Evolutionary conservation across 352 stramenopile genomes (phyloP).

Genomic region (Phytophthora ramorum): DNA sequence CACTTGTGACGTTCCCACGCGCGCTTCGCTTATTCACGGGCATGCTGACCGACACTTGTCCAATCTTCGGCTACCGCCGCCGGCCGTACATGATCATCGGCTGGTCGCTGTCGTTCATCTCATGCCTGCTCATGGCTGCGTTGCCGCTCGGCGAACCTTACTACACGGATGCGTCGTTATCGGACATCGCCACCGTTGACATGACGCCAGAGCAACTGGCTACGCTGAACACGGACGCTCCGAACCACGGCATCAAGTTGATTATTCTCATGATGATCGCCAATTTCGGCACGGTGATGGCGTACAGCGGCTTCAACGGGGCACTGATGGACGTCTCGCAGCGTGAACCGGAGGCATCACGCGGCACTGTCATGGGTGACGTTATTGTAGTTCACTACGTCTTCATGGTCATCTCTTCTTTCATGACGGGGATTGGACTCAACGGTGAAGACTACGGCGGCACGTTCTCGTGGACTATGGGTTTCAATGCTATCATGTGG

Average conservation of each 20-base stretch:
- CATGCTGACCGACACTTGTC: constrained; percentile 74
- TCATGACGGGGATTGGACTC: constrained; percentile 52
- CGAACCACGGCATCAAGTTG: constrained; percentile 48
- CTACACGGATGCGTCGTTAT: constrained; percentile 39
- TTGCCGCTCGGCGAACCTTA: constrained; percentile 54
- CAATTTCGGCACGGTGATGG: constrained; percentile 79
- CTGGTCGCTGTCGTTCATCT: constrained; percentile 48
- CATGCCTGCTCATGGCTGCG: constrained; percentile 50
- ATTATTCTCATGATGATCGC: constrained; percentile 76
- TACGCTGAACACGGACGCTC: constrained; percentile 48
- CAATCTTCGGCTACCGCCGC: constrained; percentile 77
- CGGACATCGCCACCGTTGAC: constrained; percentile 28
- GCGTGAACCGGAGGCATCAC: constrained; percentile 41
- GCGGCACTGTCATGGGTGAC: constrained; percentile 45
- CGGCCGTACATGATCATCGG: constrained; percentile 88
- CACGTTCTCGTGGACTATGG: constrained; percentile 55
- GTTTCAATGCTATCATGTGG: constrained; percentile 65
- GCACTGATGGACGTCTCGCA: constrained; percentile 64
- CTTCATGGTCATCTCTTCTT: constrained; percentile 43
- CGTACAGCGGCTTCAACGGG: constrained; percentile 72
- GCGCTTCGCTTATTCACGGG: constrained; percentile 63
- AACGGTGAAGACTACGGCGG: constrained; percentile 58
- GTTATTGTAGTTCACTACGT: constrained; percentile 43
- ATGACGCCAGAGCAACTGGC: constrained; percentile 44
- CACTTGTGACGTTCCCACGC: constrained; percentile 51